Percentiles rank a stretch among this genome's conserved stretches.
phyloP scores from a whole-genome alignment of 768 basidiomycete species.

The Psilocybe tampanensis region DNA sequence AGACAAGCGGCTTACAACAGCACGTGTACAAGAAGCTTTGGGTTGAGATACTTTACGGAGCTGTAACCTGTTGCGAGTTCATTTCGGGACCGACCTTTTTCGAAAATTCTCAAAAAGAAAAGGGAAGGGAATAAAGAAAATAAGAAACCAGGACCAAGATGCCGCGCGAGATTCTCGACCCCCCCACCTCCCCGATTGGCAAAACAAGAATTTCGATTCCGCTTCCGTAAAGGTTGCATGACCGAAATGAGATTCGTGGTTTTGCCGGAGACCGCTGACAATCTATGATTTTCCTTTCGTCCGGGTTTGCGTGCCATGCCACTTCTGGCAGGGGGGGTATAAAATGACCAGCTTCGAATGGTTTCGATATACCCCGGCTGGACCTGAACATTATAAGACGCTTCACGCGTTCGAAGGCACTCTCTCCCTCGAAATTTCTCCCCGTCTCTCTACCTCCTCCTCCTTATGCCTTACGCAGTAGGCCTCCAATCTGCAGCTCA shows the following conservation, averaged over 20 bases:
- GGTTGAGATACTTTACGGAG: conserved; percentile 21
- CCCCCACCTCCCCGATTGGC: conserved; percentile 19
- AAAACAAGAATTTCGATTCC: conserved; percentile 24
- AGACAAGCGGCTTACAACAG: conserved; percentile 21
- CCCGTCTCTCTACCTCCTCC: conserved; percentile 14
- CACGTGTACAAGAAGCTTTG: conserved; percentile 30
- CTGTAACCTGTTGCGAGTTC: conserved; percentile 28
- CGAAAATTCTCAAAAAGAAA: conserved; percentile 23
- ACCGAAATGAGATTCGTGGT: conserved; percentile 34
- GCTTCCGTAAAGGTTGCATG: conserved; percentile 30
- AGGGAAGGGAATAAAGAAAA: conserved; percentile 13
- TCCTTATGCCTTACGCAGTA: conserved; percentile 50
- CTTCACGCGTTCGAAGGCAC: conserved; percentile 20
- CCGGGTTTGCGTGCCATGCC: conserved; percentile 28
- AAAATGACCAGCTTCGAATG: conserved; percentile 27
- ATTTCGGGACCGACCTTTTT: conserved; percentile 35
- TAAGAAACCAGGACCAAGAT: conserved; percentile 15
- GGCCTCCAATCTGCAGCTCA: conserved; percentile 50
- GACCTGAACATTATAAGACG: conserved; percentile 30
- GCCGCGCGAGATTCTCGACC: conserved; percentile 25
- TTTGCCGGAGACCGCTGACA: conserved; percentile 31
- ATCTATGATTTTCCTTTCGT: conserved; percentile 32
- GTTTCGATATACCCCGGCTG: conserved; percentile 32
- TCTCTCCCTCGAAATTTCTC: conserved; percentile 23
- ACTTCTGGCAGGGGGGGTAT: conserved; percentile 25